Evolutionary conservation across 2,329 filamentous ascomycete genomes (phyloP), one percentile per base, ranked within the genome.

Genomic region (Colletotrichum cordylinicola): DNA sequence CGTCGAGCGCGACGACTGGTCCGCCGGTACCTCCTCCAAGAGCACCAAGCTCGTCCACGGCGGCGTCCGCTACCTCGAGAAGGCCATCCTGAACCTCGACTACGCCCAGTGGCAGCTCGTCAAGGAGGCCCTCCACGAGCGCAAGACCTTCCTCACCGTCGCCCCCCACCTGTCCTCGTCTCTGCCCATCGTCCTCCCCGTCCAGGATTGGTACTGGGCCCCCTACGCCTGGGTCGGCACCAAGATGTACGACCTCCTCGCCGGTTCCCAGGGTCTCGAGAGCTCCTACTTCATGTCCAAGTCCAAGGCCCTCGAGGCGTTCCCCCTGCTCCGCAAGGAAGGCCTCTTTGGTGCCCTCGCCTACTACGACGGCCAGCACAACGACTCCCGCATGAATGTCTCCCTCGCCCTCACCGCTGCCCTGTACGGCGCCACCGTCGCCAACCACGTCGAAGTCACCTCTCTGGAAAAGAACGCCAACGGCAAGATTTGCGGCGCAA

Each of bases 21-120:
- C 93, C 80, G 90, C 93, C 77, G 94, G 95, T 35, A 96, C 94
- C 55, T 96, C 94, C 87, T 95, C 93, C 84, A 96, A 96, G 87
- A 96, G 94, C 86, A 97, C 94, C 65, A 97, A 97, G 86, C 89
- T 97, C 69, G 95, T 97, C 21, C 94, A 97, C 85, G 94, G 94
- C 79, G 94, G 94, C 81, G 95, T 97, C 75, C 91, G 94, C 79
- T 97, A 96, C 83, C 88, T 97, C 74, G 95, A 97, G 84, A 97
- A 97, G 88, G 94, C 94, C 70, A 92, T 97, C 66, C 95, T 93
- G 93, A 94, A 96, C 83, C 87, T 96, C 80, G 94, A 97, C 84
- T 96, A 96, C 83, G 93, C 93, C 79, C 94, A 97, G 90, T 94
- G 95, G 82, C 88, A 93, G 82, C 90, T 97, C 62, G 94, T 97